Conservation (phyloP, 139 green algal genomes). For the Chlorella sp. region DNA sequence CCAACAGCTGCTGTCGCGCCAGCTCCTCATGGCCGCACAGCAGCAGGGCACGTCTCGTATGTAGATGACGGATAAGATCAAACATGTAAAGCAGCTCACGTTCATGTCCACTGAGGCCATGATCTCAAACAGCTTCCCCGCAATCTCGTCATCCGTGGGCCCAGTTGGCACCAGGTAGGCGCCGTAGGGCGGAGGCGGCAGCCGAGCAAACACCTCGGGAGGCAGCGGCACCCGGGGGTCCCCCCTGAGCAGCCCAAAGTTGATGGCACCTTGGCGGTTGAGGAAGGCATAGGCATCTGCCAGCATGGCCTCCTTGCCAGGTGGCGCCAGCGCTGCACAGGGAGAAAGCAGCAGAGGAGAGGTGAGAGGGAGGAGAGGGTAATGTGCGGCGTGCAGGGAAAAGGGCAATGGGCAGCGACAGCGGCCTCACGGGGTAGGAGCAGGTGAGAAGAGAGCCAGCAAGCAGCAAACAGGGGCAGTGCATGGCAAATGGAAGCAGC, state of each 20-base stretch:
- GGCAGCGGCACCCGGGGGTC: slow-evolving; percentile 41
- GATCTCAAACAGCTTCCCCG: slow-evolving; percentile 40
- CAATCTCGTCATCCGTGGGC: slow-evolving; percentile 44
- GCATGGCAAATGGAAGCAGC: not conserved
- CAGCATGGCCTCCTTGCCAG: slow-evolving; percentile 40
- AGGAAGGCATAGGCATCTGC: slow-evolving; percentile 65
- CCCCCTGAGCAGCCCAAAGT: slow-evolving; percentile 64
- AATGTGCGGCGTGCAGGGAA: too few relatives aligned
- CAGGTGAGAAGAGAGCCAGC: too few relatives aligned
- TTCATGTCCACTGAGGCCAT: slow-evolving; percentile 23
- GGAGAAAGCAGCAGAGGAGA: not conserved
- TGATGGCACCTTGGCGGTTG: slow-evolving; percentile 74
- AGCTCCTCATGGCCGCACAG: too few relatives aligned
- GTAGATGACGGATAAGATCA: too few relatives aligned
- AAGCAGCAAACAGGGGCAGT: not conserved
- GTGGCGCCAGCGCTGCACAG: not conserved
- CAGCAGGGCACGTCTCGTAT: too few relatives aligned
- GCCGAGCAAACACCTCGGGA: not conserved
- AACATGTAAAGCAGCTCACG: too few relatives aligned
- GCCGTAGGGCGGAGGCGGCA: slow-evolving; percentile 3
- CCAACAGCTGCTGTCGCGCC: too few relatives aligned
- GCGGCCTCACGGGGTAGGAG: too few relatives aligned
- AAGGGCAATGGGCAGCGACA: too few relatives aligned
- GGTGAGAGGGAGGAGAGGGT: not conserved
- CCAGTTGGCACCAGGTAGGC: not conserved